Conservation (phyloP, 2,329 filamentous ascomycete genomes). For the Trichophyton simii region DNA sequence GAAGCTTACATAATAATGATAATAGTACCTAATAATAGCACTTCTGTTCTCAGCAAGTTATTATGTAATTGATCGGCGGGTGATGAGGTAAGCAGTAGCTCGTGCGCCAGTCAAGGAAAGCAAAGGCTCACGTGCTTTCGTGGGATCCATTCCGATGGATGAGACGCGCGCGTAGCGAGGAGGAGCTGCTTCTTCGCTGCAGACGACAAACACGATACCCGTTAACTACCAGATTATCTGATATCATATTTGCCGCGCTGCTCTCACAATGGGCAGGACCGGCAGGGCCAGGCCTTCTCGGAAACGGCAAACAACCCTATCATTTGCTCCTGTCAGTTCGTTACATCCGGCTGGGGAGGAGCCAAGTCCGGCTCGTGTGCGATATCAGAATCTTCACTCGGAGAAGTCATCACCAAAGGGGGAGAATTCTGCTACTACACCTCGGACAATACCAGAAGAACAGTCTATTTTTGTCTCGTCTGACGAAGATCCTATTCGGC, state of each 20-base stretch:
- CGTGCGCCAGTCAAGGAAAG: no score
- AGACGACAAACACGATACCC: background rate
- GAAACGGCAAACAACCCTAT: constrained; percentile 29
- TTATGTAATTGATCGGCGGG: no score
- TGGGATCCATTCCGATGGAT: background rate
- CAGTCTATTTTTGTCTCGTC: constrained; percentile 16
- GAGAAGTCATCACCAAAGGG: constrained; percentile 8
- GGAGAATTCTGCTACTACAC: background rate
- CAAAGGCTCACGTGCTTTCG: background rate
- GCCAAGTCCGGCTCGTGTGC: constrained; percentile 7
- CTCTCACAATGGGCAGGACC: constrained; percentile 1
- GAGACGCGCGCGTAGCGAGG: constrained; percentile 1
- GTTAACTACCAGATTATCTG: background rate
- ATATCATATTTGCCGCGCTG: background rate
- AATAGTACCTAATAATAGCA: no score
- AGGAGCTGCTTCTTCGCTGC: background rate
- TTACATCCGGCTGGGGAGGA: constrained; percentile 19
- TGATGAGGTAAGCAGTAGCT: no score
- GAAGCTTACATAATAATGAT: background rate
- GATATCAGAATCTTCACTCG: background rate
- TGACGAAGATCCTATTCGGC: background rate
- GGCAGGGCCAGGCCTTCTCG: background rate
- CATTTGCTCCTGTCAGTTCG: constrained; percentile 26
- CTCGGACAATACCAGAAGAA: constrained; percentile 5
- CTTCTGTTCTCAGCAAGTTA: no score